These are phyloP conservation scores for Xerocomellus chrysenteron DNA, from an alignment of 768 basidiomycete genomes.

Conservation along the genomic window DNA sequence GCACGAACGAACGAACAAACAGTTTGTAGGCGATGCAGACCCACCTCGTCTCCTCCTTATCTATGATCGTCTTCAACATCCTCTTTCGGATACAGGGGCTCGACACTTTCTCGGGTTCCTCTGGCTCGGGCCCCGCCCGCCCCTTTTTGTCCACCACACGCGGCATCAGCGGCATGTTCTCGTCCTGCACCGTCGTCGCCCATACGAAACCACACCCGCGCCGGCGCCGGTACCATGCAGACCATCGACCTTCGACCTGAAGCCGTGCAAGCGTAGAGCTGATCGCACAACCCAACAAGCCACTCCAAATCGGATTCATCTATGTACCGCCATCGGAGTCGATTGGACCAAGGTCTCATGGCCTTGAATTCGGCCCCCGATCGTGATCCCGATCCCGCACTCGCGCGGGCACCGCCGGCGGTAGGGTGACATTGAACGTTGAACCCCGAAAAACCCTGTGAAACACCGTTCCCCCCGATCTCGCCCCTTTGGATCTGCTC, in stretches of 20 bases:
- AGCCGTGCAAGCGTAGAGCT: conserved; percentile 33
- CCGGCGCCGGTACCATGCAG: conserved; percentile 19
- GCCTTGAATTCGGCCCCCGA: too few relatives aligned
- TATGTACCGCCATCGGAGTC: conserved; percentile 23
- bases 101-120: conserved; percentile 68
- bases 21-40: too few relatives aligned
- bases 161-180: conserved; percentile 51
- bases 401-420: too few relatives aligned
- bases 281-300: conserved; percentile 71
- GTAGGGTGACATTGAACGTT: too few relatives aligned
- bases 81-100: conserved; percentile 59
- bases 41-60: too few relatives aligned
- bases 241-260: conserved; percentile 16
- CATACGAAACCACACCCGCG: too few relatives aligned
- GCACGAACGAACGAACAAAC: too few relatives aligned
- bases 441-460: too few relatives aligned
- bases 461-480: too few relatives aligned
- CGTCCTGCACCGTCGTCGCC: conserved; percentile 14
- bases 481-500: too few relatives aligned
- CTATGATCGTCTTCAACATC: conserved; percentile 17
- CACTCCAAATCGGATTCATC: conserved; percentile 64
- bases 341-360: conserved; percentile 46
- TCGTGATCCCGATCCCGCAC: too few relatives aligned
- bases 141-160: conserved; percentile 77
- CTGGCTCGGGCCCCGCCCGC: conserved; percentile 64